Percentiles rank a stretch among this genome's conserved stretches.
Conservation (phyloP, 2,329 filamentous ascomycete genomes). For the Fusarium anthophilum region DNA sequence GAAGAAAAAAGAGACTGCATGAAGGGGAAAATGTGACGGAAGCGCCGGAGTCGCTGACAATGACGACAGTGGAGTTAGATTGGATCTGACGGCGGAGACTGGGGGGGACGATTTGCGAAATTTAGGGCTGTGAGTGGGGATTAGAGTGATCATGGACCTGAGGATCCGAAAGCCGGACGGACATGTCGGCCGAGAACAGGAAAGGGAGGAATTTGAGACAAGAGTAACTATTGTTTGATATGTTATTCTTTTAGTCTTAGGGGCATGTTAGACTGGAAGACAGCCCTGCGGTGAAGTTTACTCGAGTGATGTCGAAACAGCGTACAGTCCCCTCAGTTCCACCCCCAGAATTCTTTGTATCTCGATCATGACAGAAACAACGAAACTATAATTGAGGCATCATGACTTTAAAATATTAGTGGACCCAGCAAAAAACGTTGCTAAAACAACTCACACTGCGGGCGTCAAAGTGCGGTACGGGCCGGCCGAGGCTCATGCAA, state of each 20-base stretch:
- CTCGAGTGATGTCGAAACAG: background rate
- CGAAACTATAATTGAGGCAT: background rate
- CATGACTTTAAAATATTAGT: background rate
- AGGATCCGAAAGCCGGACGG: conserved; percentile 10
- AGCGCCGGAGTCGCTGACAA: conserved; percentile 36
- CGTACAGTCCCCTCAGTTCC: background rate
- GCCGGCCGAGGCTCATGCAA: conserved; percentile 24
- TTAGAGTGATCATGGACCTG: conserved; percentile 8
- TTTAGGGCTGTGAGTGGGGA: conserved; percentile 21
- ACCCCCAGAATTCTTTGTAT: background rate
- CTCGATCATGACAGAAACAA: background rate
- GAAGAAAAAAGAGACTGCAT: conserved; percentile 9
- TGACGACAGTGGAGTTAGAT: conserved; percentile 25
- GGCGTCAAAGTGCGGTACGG: conserved; percentile 12
- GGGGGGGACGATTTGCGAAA: background rate
- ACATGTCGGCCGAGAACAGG: conserved; percentile 24
- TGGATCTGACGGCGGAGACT: conserved; percentile 24
- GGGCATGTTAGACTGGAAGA: too few species aligned
- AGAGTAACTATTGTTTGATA: background rate
- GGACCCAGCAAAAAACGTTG: background rate
- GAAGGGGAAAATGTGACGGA: conserved; percentile 30
- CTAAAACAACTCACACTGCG: background rate
- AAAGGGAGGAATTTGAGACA: too few species aligned
- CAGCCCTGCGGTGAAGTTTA: too few species aligned
- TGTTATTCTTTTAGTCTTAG: too few species aligned